Conservation (phyloP, 306 rosid genomes). For the Lathyrus oleraceus region DNA sequence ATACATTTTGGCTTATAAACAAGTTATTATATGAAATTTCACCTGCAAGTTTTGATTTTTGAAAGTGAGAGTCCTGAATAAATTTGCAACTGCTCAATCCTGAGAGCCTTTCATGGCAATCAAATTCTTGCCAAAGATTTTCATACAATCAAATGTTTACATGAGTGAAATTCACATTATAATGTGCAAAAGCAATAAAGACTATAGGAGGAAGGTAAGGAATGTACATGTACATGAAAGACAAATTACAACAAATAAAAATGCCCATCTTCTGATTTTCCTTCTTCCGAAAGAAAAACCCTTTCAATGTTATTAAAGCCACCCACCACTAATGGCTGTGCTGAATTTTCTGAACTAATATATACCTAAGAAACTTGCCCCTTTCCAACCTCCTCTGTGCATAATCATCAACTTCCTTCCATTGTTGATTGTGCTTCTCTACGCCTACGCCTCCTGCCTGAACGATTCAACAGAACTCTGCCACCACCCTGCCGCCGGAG, state of each 20-base stretch:
- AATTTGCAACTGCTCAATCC: constrained; percentile 27
- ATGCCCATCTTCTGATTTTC: constrained; percentile 48
- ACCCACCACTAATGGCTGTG: constrained; percentile 48
- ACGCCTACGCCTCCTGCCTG: constrained; percentile 79
- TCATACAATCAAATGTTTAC: constrained; percentile 43
- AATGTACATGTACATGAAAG: constrained; percentile 48
- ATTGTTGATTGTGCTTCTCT: constrained; percentile 53
- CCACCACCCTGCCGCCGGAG: constrained; percentile 72
- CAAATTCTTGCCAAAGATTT: constrained; percentile 22
- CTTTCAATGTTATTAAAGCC: constrained; percentile 47
- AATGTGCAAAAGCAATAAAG: constrained; percentile 43
- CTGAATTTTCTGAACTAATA: constrained; percentile 48
- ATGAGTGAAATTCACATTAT: constrained; percentile 39
- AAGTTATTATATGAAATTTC: too few relatives aligned
- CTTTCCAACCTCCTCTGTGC: constrained; percentile 58
- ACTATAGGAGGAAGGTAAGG: constrained; percentile 54
- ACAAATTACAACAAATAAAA: constrained; percentile 46
- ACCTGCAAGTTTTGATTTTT: too few relatives aligned
- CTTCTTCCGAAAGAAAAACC: constrained; percentile 45
- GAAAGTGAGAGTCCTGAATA: neutral
- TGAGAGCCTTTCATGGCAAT: constrained; percentile 23
- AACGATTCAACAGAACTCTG: constrained; percentile 64
- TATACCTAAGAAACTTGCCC: constrained; percentile 50
- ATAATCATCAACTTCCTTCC: constrained; percentile 34
- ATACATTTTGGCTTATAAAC: too few relatives aligned